Evolutionary conservation across 208 protist species (phyloP).

Genomic region (Vickermania spadyakhi): DNA sequence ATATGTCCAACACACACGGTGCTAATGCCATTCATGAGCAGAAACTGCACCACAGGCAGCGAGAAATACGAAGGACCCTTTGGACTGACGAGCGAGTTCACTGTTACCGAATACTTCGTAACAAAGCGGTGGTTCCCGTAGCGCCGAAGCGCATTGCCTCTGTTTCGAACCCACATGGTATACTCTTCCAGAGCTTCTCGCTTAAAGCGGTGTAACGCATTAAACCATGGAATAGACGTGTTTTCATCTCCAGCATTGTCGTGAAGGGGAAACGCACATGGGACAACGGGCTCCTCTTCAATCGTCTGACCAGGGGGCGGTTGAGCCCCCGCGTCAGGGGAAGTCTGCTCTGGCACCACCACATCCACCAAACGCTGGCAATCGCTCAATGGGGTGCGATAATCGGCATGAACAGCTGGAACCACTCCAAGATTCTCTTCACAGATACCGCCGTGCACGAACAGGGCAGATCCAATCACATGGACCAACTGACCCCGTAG

Average conservation of each 20-base stretch:
- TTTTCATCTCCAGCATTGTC: neutral
- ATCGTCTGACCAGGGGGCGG: neutral
- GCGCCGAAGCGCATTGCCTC: slow-evolving; percentile 36
- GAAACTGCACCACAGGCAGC: slow-evolving; percentile 44
- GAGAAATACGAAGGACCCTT: slow-evolving; percentile 41
- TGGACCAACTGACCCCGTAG: slow-evolving; percentile 31
- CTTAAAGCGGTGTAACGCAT: neutral
- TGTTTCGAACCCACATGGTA: neutral
- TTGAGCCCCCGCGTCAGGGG: neutral
- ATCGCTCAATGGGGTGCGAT: slow-evolving; percentile 3
- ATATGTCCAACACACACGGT: slow-evolving; percentile 75
- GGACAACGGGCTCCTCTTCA: too few relatives aligned
- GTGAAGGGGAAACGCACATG: neutral
- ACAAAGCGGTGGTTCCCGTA: slow-evolving; percentile 48
- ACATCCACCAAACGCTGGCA: neutral
- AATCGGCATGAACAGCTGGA: slow-evolving; percentile 17
- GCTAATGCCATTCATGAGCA: slow-evolving; percentile 56
- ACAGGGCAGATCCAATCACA: slow-evolving; percentile 61
- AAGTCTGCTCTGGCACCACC: neutral
- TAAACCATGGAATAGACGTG: neutral
- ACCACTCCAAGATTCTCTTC: slow-evolving; percentile 60
- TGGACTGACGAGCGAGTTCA: slow-evolving; percentile 29
- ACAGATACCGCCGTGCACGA: slow-evolving; percentile 74
- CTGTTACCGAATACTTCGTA: slow-evolving; percentile 51
- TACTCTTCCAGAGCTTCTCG: slow-evolving; percentile 1